Conservation (phyloP, 2,329 filamentous ascomycete species). For the Sporothrix schenckii region DNA sequence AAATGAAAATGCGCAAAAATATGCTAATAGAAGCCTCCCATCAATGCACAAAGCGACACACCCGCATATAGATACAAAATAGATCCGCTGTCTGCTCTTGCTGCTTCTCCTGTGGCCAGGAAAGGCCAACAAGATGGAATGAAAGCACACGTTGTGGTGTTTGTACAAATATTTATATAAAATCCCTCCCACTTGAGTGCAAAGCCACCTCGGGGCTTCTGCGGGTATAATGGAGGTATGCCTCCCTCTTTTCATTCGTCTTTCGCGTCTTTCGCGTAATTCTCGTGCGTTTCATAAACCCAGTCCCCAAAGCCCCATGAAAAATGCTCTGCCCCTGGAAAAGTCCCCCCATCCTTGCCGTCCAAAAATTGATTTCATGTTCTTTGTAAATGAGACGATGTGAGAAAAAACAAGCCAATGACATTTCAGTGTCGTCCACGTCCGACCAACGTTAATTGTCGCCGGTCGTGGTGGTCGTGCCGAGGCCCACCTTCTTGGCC, state of each 20-base stretch:
- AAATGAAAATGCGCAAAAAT: slow-evolving; percentile 9
- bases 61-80: background rate
- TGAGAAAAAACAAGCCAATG: too few species aligned
- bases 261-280: background rate
- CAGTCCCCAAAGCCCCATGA: background rate
- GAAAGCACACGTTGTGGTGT: background rate
- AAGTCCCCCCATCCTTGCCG: background rate
- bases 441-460: slow-evolving; percentile 1
- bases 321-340: background rate
- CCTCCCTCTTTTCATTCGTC: background rate
- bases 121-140: too few species aligned
- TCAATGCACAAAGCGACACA: background rate
- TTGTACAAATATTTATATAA: background rate
- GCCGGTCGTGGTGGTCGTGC: background rate
- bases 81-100: background rate
- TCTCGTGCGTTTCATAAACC: background rate
- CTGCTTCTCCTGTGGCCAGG: too few species aligned
- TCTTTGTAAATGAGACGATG: too few species aligned
- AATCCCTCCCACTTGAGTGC: background rate
- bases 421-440: background rate
- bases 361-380: background rate
- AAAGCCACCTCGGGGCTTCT: background rate
- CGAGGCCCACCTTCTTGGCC: slow-evolving; percentile 57
- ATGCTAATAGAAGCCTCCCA: background rate
- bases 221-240: slow-evolving; percentile 19